A percentile compares a stretch with the other conserved stretches of the same genome.
phyloP scores from a whole-genome alignment of 257 asterid genomes.

The Avicennia marina region DNA sequence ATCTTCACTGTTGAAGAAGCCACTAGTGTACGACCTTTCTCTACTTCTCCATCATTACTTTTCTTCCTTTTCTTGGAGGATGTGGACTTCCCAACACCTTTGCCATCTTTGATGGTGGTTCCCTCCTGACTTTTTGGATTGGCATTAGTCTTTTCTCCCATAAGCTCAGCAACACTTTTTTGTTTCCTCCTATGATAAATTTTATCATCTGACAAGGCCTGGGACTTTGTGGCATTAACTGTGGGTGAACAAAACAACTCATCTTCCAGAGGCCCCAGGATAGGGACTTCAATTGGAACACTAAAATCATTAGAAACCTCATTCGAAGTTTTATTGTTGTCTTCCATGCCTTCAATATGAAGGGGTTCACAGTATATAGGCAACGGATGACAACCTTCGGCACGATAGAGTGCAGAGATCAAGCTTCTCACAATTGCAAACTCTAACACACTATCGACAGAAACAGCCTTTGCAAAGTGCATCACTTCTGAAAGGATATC shows the following conservation, averaged over 20 bases:
- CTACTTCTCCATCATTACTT: conserved; percentile 13
- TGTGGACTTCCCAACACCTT: not conserved
- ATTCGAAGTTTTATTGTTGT: conserved; percentile 11
- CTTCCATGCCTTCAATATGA: conserved; percentile 66
- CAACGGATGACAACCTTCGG: conserved; percentile 32
- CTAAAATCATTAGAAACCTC: conserved; percentile 19
- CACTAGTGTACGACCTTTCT: not conserved
- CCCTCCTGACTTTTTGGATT: conserved; percentile 21
- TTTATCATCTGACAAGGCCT: conserved; percentile 26
- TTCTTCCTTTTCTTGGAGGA: conserved; percentile 24
- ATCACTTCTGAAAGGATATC: conserved; percentile 32
- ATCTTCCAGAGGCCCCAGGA: conserved; percentile 38
- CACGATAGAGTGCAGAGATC: conserved; percentile 55
- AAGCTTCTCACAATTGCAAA: conserved; percentile 45
- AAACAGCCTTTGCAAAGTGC: conserved; percentile 20
- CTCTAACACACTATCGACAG: conserved; percentile 37
- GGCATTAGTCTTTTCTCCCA: conserved; percentile 25
- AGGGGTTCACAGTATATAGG: conserved; percentile 34
- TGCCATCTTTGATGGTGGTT: conserved; percentile 3
- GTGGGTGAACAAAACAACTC: conserved; percentile 22
- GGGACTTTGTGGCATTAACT: conserved; percentile 16
- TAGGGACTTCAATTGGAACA: conserved; percentile 36
- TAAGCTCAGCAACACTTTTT: conserved; percentile 65
- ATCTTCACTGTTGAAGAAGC: conserved; percentile 19
- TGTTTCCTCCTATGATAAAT: conserved; percentile 42